Percentiles rank a stretch among this genome's conserved stretches.
phyloP scores from a whole-genome alignment of 2,329 filamentous ascomycete genomes.

The Ophiosphaerella herpotricha region DNA sequence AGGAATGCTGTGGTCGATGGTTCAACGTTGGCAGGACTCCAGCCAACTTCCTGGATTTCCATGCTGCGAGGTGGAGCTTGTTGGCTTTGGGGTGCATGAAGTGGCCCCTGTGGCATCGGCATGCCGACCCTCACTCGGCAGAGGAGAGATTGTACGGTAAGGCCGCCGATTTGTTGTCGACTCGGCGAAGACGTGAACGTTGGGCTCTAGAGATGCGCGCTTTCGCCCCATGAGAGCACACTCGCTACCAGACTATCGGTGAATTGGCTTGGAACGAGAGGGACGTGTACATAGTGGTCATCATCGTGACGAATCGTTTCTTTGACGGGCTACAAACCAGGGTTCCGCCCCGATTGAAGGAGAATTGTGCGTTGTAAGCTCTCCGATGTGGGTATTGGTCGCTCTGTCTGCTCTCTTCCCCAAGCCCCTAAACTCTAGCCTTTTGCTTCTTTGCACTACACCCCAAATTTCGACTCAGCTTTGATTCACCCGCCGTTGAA shows the following conservation, averaged over 20 bases:
- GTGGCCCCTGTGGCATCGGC: not conserved
- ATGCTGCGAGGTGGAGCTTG: no score
- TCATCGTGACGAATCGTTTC: not conserved
- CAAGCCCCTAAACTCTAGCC: not conserved
- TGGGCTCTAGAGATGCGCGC: constrained; percentile 22
- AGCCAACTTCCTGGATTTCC: no score
- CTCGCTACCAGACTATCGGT: constrained; percentile 43
- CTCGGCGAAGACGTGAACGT: constrained; percentile 16
- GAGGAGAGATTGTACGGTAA: not conserved
- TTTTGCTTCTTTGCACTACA: not conserved
- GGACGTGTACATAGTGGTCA: not conserved
- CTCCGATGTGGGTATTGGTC: not conserved
- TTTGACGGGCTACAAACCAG: no score
- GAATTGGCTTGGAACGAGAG: constrained; percentile 19
- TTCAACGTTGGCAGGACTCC: constrained; percentile 10
- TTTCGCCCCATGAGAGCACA: constrained; percentile 31
- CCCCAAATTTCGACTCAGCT: not conserved
- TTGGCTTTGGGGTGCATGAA: not conserved
- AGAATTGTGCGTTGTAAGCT: constrained; percentile 9
- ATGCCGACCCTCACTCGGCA: constrained; percentile 6
- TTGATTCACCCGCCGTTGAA: no score
- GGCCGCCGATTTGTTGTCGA: constrained; percentile 8
- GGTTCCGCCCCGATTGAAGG: constrained; percentile 1
- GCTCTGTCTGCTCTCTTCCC: constrained; percentile 1
- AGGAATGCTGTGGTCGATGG: constrained; percentile 18